Evolutionary conservation across 768 basidiomycete genomes (phyloP), one percentile per base, ranked within the genome.

Genomic region (Tulasnella calospora): DNA sequence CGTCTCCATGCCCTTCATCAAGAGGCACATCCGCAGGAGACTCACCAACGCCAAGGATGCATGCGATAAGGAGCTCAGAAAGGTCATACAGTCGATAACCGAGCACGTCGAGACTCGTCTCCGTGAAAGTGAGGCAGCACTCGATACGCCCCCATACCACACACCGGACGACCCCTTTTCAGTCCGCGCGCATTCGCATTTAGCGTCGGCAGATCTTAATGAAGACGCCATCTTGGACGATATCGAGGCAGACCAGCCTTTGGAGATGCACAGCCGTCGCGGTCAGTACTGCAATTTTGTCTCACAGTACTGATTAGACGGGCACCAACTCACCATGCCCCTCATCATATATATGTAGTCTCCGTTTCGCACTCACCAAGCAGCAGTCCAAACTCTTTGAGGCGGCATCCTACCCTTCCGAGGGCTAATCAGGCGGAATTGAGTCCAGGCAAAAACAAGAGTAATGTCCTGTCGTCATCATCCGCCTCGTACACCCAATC

Each of bases 41-140:
- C 90, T 99, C 85, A 93, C 91, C 86, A 92, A 92, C 4, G 96
- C 97, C 78, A 99, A 99, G 87, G 90, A 93, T 73, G 94, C 94
- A 81, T 99, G 97, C 87, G 95, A 99, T 89, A 94, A 93, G 87
- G 95, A 98, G 85, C 90, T 99, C 12, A 91, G 92, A 83, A 92
- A 95, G 83, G 93, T 98, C 83, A 95, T 96, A 79, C 92, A 94
- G 85, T 94, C 91, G 79, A 96, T 99, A 87, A 97, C 97, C 80
- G 85, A 90, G 51, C 98, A 95, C 85, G 97, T 98, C 81, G 97
- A 99, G 86, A 93, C 95, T 83, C 90, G 92, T 82, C 88, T 97
- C 47, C 88, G 92, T 69, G 93, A 94, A 80, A 17, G 8, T 5
- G 90, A 88, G 75, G 92, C 94, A 83, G 88, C 90, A 81, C 85